A percentile compares a stretch with the other conserved stretches of the same genome.
phyloP scores from a whole-genome alignment of 2,329 filamentous ascomycete genomes.

The Penicillium sp. region DNA sequence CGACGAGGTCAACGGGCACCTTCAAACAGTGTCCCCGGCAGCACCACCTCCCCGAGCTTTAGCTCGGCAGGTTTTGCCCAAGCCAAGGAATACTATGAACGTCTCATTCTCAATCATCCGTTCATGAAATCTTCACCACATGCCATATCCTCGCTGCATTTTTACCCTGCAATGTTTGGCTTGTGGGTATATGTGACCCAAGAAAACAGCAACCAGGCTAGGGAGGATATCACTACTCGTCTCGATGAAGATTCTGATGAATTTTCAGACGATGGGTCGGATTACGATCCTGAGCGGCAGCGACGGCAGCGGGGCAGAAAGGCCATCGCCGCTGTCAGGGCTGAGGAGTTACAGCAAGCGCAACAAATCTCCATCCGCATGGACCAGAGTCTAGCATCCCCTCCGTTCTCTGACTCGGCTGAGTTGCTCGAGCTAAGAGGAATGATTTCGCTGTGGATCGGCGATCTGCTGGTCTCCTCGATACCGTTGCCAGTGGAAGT shows the following conservation, averaged over 20 bases:
- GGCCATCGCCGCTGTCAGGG: conserved; percentile 42
- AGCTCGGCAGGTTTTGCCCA: conserved; percentile 55
- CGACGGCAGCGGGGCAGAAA: conserved; percentile 38
- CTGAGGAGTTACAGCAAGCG: conserved; percentile 60
- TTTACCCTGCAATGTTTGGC: conserved; percentile 78
- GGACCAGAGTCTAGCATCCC: conserved; percentile 68
- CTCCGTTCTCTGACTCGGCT: conserved; percentile 68
- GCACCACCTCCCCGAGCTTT: conserved; percentile 30
- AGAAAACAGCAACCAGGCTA: conserved; percentile 55
- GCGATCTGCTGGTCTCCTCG: conserved; percentile 58
- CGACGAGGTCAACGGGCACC: conserved; percentile 45
- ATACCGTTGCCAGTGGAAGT: conserved; percentile 24
- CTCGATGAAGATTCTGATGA: conserved; percentile 26
- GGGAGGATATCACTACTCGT: conserved; percentile 40
- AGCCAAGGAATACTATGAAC: conserved; percentile 72
- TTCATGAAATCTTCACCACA: conserved; percentile 63
- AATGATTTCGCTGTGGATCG: conserved; percentile 74
- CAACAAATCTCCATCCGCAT: conserved; percentile 66
- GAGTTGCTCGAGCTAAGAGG: conserved; percentile 70
- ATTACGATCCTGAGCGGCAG: conserved; percentile 22
- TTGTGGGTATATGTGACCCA: conserved; percentile 78
- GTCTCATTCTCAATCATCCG: conserved; percentile 74
- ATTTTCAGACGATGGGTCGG: conserved; percentile 33
- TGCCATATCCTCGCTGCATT: conserved; percentile 67
- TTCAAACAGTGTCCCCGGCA: not conserved